These are phyloP conservation scores for Globisporangium spinosum DNA, from an alignment of 352 stramenopile species.

Conservation along the genomic window DNA sequence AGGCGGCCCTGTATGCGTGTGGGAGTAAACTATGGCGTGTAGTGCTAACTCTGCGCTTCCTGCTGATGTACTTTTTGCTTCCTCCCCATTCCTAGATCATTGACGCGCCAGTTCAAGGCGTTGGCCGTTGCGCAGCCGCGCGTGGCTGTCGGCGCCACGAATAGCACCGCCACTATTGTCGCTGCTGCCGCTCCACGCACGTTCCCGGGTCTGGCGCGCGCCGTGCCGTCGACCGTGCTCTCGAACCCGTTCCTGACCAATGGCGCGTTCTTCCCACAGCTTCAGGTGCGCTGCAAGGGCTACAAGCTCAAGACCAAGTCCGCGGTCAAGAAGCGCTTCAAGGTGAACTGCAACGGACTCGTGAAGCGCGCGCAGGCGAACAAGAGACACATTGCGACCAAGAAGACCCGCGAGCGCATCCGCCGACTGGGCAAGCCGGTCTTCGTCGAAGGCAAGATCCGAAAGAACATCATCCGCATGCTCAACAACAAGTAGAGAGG, in stretches of 20 bases:
- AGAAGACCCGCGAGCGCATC: slow-evolving; percentile 81
- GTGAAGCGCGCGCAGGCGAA: slow-evolving; percentile 77
- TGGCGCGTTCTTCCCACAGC: slow-evolving; percentile 28
- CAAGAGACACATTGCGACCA: slow-evolving; percentile 83
- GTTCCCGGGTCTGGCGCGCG: slow-evolving; percentile 13
- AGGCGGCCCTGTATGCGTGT: background rate
- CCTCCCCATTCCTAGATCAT: slow-evolving; percentile 27
- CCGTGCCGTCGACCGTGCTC: slow-evolving; percentile 10
- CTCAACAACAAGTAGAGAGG: slow-evolving; percentile 33
- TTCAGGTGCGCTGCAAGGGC: slow-evolving; percentile 60
- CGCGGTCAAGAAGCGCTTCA: slow-evolving; percentile 83
- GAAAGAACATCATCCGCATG: slow-evolving; percentile 82
- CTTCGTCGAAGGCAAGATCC: slow-evolving; percentile 68
- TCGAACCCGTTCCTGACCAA: slow-evolving; percentile 19
- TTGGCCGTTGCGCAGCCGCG: slow-evolving; percentile 35
- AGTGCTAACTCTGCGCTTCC: background rate
- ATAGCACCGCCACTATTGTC: background rate
- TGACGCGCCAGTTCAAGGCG: slow-evolving; percentile 51
- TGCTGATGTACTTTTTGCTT: background rate
- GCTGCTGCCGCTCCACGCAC: slow-evolving; percentile 23
- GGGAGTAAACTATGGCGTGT: background rate
- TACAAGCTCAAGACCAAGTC: slow-evolving; percentile 86
- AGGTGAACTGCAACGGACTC: slow-evolving; percentile 74
- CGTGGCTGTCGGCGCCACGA: slow-evolving; percentile 14
- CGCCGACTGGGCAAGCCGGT: slow-evolving; percentile 69